Evolutionary conservation across 75 land plant genomes (phyloP), one percentile per base, ranked within the genome.

Genomic region (Ceratopteris richardii): DNA sequence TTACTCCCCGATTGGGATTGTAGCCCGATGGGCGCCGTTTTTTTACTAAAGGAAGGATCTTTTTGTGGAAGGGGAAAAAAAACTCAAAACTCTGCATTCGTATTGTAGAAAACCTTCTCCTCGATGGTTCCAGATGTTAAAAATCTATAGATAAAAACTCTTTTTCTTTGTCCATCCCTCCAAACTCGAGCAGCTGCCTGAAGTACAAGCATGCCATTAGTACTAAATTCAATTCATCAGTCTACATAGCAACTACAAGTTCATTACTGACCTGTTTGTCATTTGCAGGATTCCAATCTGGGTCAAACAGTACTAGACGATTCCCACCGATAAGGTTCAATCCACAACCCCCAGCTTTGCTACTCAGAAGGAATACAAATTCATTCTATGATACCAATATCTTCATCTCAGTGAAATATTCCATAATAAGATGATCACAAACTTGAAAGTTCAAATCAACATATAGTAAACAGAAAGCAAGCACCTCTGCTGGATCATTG

Each of bases 291-390:
- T 94, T 94, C 98, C 98, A 94, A 56, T 94, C 98, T 57, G 98
- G 98, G 77, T 94, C 98, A 89, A 94, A 94, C n/a, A 94, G 74
- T 18, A 94, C 87, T 44, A 94, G 64, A 19, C 98, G 90, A 61
- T 86, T 94, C 46, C 91, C 98, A 57, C 98, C 98, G 52, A 94
- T 89, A 64, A 94, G 73, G 73, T 94, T 94, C 44, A 94, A 77
- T 10, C 98, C 98, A 81, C 98, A 94, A 24, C 98, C 98, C 65
- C 98, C 98, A 74, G 98, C 98, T 66, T 94, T 94, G 76, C 98
- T 94, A 62, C 98, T 94, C 29, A 94, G 67, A 29, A 94, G 85
- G 71, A 94, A 94, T 28, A 66, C 98, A 81, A 94, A 94, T 36
- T 94, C 94, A 71, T 86, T 86, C 98, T 94, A 74, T 72, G 67